phyloP scores from a whole-genome alignment of 768 basidiomycete species.

The Coprinellus micaceus region DNA sequence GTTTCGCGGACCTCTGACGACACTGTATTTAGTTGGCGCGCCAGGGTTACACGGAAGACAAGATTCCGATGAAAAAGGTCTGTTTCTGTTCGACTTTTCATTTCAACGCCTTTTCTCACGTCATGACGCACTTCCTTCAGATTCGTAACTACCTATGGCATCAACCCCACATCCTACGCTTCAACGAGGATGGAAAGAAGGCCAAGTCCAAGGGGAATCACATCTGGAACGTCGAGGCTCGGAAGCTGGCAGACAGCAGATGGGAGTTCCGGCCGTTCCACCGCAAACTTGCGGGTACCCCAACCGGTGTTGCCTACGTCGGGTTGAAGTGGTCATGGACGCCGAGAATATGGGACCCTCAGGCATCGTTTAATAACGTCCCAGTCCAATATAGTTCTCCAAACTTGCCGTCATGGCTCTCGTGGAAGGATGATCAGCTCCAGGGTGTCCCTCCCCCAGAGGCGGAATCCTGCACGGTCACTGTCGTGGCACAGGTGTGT shows the following conservation, averaged over 20 bases:
- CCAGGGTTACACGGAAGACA: conserved; percentile 88
- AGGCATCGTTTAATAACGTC: conserved; percentile 77
- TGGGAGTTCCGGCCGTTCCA: conserved; percentile 91
- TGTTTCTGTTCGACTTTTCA: conserved; percentile 19
- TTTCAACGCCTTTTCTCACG: neutral
- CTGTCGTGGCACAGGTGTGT: conserved; percentile 70
- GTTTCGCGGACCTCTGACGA: neutral
- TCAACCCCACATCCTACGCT: conserved; percentile 89
- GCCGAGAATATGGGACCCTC: conserved; percentile 96
- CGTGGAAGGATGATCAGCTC: conserved; percentile 81
- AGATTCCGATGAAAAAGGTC: conserved; percentile 96
- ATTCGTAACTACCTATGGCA: conserved; percentile 95
- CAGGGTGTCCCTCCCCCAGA: conserved; percentile 77
- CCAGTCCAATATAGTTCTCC: conserved; percentile 80
- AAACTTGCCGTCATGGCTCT: conserved; percentile 78
- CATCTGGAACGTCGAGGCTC: conserved; percentile 98
- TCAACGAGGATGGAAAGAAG: conserved; percentile 99
- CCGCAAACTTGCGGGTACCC: conserved; percentile 80
- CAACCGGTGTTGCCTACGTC: conserved; percentile 77
- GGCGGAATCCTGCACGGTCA: conserved; percentile 72
- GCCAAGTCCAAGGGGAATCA: conserved; percentile 99
- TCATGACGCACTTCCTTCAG: conserved; percentile 31
- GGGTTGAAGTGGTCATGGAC: conserved; percentile 85
- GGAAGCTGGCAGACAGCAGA: conserved; percentile 64
- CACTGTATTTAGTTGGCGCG: conserved; percentile 58